Conservation (phyloP, 2,329 filamentous ascomycete genomes). For the Rhinocladiella similis region DNA sequence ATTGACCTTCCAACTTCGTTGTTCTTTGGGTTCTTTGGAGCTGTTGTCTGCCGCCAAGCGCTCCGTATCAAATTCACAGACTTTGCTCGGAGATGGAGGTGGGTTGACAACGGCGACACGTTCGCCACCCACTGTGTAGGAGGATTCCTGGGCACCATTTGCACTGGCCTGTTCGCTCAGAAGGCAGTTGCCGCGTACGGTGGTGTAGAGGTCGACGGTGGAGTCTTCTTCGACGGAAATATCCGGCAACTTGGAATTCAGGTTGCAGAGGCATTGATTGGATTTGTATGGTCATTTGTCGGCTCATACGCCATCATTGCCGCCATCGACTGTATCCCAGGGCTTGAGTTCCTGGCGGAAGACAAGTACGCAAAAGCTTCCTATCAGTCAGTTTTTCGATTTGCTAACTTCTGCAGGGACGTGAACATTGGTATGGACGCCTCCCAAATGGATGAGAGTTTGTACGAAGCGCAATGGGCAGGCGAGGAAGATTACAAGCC, state of each 20-base stretch:
- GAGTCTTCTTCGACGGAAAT: constrained; percentile 57
- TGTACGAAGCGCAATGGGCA: constrained; percentile 40
- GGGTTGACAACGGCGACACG: constrained; percentile 58
- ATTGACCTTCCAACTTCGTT: constrained; percentile 52
- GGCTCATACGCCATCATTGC: constrained; percentile 52
- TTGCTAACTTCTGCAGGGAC: constrained; percentile 31
- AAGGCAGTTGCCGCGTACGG: constrained; percentile 56
- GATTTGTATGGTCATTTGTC: constrained; percentile 53
- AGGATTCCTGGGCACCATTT: constrained; percentile 52
- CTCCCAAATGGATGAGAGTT: constrained; percentile 53
- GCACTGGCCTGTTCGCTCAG: constrained; percentile 52
- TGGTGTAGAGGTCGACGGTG: constrained; percentile 49
- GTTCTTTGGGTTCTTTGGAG: constrained; percentile 50
- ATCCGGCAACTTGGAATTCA: constrained; percentile 51
- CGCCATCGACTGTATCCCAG: constrained; percentile 54
- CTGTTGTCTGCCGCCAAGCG: constrained; percentile 52
- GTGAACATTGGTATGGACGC: constrained; percentile 51
- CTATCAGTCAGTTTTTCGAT: neutral
- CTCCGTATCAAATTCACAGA: constrained; percentile 55
- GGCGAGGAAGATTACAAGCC: constrained; percentile 34
- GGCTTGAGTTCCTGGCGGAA: constrained; percentile 52
- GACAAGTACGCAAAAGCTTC: constrained; percentile 48
- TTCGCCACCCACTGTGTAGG: constrained; percentile 58
- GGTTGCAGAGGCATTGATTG: constrained; percentile 52
- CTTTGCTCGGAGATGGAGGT: constrained; percentile 47